These are phyloP conservation scores for Colletotrichum sidae DNA, from an alignment of 2,329 filamentous ascomycete genomes.

Conservation along the genomic window DNA sequence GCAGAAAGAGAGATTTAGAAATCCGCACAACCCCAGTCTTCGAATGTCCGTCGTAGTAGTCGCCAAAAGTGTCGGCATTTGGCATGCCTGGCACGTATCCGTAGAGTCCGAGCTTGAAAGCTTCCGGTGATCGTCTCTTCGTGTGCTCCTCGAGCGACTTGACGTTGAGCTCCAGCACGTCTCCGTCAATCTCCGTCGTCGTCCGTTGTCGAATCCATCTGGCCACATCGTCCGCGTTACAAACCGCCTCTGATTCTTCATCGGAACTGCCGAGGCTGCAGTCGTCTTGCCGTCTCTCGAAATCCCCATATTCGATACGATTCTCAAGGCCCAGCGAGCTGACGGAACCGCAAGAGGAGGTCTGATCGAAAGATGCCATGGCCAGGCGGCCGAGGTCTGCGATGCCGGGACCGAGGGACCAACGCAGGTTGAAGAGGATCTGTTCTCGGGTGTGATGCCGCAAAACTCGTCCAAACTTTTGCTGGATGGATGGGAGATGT, in stretches of 20 bases:
- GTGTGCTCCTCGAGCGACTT: not conserved
- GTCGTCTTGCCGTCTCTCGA: not conserved
- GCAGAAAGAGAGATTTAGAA: slow-evolving; percentile 5
- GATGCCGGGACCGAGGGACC: slow-evolving; percentile 9
- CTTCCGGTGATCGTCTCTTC: not conserved
- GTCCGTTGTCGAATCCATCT: not conserved
- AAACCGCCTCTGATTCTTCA: not conserved
- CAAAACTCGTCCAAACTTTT: not conserved
- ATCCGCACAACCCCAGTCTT: not conserved
- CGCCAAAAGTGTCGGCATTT: not conserved
- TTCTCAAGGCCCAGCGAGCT: not conserved
- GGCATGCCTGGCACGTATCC: not conserved
- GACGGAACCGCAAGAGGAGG: not conserved
- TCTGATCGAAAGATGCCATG: not conserved
- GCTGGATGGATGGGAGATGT: not conserved
- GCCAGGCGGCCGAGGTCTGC: not conserved
- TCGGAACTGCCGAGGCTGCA: not conserved
- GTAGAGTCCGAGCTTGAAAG: not conserved
- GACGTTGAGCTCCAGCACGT: not conserved
- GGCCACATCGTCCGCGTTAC: not conserved
- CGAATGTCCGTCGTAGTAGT: not conserved
- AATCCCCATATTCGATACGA: not conserved
- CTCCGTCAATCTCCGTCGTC: not conserved
- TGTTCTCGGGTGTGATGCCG: not conserved
- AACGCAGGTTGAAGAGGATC: slow-evolving; percentile 9